Base-by-base conservation (phyloP, 2,329 filamentous ascomycete species). In the Penicillium nordicum region DNA sequence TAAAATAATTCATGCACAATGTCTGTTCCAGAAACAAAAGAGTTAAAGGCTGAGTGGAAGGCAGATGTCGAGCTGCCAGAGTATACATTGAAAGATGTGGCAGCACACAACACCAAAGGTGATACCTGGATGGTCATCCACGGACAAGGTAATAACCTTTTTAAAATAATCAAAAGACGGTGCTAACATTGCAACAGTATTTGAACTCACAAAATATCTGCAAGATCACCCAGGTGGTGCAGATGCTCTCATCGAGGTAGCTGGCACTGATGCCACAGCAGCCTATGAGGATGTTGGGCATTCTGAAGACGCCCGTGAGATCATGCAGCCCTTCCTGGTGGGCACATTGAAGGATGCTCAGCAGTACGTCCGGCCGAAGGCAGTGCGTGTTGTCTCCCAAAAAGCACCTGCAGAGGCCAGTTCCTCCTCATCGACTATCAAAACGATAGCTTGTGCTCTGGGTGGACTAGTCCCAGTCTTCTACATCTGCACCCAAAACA, bases 51-150 rank as follows among this genome's bases (percentile, higher is more conserved):
- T 41, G 55, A 63, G 53, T 62, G 61, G 59, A 47, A 59, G 52
- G 37, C 43, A 23, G 50, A 60, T 42, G 23, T 51, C 12, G 59
- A 57, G 38, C 36, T 67, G 44, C 55, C 53, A 16, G 60, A 69
- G 45, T 70, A 62, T 44, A 68, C 66, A 1, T 25, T 62, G 38
- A 60, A 68, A 18, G 70, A 75, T 23, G 64, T 86, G 29, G 78
- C 79, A 9, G 69, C 69, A 30, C 84, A 86, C 66, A 82, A 77
- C 45, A 76, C 63, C 6, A 69, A 70, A 12, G 68, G 73, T 11
- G 79, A 84, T 65, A 66, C 78, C 16, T 86, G 82, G 82, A 76
- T 85, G 64, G 72, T 78, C 23, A 78, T 86, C 30, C 80, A 84
- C 50, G 81, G 82, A 37, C 76, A 84, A 72, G 80, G 81, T 82